phyloP scores from a whole-genome alignment of 257 asterid species.

The Solanum virginianum region DNA sequence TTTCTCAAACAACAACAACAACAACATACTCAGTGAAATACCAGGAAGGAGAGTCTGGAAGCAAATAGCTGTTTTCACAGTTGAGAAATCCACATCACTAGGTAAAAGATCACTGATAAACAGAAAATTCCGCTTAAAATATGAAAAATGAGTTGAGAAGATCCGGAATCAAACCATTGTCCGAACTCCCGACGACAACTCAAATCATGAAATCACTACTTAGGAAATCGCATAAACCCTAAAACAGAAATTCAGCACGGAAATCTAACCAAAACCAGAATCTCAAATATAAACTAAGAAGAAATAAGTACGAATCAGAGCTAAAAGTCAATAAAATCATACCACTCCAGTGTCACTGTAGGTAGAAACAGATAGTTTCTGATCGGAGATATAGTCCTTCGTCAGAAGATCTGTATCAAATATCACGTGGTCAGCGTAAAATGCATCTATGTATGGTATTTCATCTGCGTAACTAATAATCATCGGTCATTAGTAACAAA shows the following conservation, averaged over 20 bases:
- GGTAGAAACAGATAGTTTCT: conserved; percentile 70
- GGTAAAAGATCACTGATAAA: not conserved
- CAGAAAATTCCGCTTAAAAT: not conserved
- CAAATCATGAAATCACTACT: not conserved
- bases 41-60: no score
- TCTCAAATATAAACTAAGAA: not conserved
- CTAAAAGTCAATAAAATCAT: not conserved
- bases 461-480: not conserved
- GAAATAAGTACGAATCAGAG: not conserved
- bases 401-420: conserved; percentile 65
- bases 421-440: not conserved
- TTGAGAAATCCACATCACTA: not conserved
- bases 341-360: conserved; percentile 85
- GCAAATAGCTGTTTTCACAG: not conserved
- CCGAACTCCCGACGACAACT: not conserved
- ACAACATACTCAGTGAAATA: no score
- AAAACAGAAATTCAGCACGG: not conserved
- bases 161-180: not conserved
- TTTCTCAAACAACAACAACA: no score
- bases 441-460: not conserved
- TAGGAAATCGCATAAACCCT: not conserved
- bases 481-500: not conserved
- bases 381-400: conserved; percentile 76
- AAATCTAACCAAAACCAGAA: not conserved
- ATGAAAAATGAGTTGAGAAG: not conserved